Evolutionary conservation across 192 early-diverging fungal genomes (phyloP).

Genomic region (Backusella luteola): DNA sequence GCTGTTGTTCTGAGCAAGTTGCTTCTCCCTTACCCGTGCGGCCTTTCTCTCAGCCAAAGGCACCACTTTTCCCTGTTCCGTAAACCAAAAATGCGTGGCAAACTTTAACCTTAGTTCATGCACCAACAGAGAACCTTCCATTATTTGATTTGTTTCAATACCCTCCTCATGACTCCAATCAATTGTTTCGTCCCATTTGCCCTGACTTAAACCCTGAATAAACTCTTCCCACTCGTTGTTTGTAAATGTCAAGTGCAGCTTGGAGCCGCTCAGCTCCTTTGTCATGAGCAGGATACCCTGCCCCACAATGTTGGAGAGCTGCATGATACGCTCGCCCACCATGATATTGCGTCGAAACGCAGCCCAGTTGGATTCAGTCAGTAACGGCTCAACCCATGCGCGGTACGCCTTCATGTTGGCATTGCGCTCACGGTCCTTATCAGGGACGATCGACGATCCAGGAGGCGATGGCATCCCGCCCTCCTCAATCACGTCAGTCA

Average conservation of each 20-base stretch:
- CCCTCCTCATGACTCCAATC: constrained; percentile 18
- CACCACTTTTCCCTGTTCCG: not conserved
- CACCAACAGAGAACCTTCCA: constrained; percentile 15
- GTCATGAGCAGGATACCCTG: constrained; percentile 45
- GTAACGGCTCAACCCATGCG: constrained; percentile 29
- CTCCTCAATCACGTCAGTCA: not conserved
- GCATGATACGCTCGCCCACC: constrained; percentile 39
- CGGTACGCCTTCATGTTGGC: constrained; percentile 38
- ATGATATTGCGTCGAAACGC: constrained; percentile 41
- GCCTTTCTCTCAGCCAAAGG: constrained; percentile 5
- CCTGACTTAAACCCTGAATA: constrained; percentile 22
- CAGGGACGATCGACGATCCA: not conserved
- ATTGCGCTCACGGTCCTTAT: constrained; percentile 31
- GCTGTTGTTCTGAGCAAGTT: not conserved
- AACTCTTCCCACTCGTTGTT: constrained; percentile 34
- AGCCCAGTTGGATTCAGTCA: constrained; percentile 33
- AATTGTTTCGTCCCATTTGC: constrained; percentile 23
- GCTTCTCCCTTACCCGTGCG: not conserved
- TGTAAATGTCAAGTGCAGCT: constrained; percentile 39
- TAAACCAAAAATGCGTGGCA: constrained; percentile 23
- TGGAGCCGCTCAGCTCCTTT: constrained; percentile 44
- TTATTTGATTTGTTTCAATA: not conserved
- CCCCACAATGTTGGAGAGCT: constrained; percentile 35
- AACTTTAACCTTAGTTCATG: constrained; percentile 28
- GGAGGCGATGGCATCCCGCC: not conserved